These are phyloP conservation scores for Vitis hybrid DNA, from an alignment of 177 flowering plant genomes.

Conservation along the genomic window DNA sequence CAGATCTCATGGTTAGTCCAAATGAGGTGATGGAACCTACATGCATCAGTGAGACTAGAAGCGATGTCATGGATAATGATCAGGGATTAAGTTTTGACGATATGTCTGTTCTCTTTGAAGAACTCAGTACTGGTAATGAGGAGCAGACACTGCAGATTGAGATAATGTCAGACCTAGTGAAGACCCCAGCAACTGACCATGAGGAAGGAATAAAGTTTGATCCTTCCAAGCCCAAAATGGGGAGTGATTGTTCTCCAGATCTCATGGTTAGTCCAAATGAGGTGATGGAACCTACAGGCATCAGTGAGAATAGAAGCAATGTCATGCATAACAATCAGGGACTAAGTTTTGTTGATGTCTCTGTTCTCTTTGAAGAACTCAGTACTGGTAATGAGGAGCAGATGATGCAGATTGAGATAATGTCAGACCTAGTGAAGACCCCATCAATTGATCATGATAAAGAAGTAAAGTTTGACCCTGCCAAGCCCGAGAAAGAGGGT, in stretches of 20 bases:
- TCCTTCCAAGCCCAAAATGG: too few species aligned
- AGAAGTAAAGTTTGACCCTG: too few species aligned
- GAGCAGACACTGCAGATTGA: neutral
- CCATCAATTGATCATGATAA: too few species aligned
- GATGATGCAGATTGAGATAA: too few species aligned
- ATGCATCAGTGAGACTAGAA: neutral
- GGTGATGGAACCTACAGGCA: slow-evolving; percentile 4
- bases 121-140: neutral
- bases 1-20: too few species aligned
- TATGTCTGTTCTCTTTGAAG: slow-evolving; percentile 14
- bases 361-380: slow-evolving; percentile 13
- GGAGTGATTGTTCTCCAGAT: too few species aligned
- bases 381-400: neutral
- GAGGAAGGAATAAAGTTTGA: too few species aligned
- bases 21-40: slow-evolving; percentile 2
- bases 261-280: too few species aligned
- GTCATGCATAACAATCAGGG: neutral
- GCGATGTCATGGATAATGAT: neutral
- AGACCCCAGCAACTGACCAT: too few species aligned
- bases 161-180: too few species aligned
- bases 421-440: too few species aligned
- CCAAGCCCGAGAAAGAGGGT: too few species aligned
- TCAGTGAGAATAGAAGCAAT: neutral
- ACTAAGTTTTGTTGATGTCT: neutral
- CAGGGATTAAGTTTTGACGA: neutral